phyloP scores from a whole-genome alignment of 225 moss, liverwort and hornwort genomes.

The Pleurozium schreberi region DNA sequence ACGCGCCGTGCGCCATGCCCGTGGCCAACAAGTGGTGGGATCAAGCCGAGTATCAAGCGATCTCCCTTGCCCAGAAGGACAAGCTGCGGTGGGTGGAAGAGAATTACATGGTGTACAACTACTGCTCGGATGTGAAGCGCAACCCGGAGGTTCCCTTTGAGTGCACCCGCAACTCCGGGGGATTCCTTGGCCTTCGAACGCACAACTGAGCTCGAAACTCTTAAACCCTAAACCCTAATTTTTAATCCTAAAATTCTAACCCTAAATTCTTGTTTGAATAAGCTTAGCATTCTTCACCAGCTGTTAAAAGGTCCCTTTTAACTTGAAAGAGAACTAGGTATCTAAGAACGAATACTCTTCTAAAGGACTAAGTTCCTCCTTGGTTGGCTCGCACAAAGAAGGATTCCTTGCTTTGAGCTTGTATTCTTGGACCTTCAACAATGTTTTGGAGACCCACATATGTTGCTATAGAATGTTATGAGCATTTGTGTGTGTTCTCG shows the following conservation, averaged over 20 bases:
- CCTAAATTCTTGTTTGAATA: neutral
- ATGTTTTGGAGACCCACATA: neutral
- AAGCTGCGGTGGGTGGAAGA: slow-evolving; percentile 80
- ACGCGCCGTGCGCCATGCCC: slow-evolving; percentile 17
- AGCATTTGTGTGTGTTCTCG: neutral
- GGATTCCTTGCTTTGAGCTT: neutral
- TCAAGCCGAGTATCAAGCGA: slow-evolving; percentile 32
- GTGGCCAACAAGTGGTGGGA: slow-evolving; percentile 29
- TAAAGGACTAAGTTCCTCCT: neutral
- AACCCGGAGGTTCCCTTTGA: slow-evolving; percentile 28
- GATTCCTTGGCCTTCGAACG: slow-evolving; percentile 21
- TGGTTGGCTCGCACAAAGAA: neutral
- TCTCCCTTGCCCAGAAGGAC: slow-evolving; percentile 35
- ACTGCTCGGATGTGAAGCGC: slow-evolving; percentile 50
- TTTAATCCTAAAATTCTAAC: neutral
- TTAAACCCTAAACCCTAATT: neutral
- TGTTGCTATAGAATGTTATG: neutral
- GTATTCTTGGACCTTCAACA: neutral
- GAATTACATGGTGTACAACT: slow-evolving; percentile 82
- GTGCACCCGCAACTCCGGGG: slow-evolving; percentile 32
- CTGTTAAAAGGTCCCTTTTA: too few species aligned
- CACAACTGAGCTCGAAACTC: neutral
- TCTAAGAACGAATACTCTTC: neutral
- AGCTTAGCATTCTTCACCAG: neutral
- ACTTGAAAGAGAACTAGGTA: neutral